Percentiles rank a stretch among this genome's conserved stretches.
Evolutionary conservation across 257 asterid species (phyloP).

Genomic region (Gardenia jasminoides): DNA sequence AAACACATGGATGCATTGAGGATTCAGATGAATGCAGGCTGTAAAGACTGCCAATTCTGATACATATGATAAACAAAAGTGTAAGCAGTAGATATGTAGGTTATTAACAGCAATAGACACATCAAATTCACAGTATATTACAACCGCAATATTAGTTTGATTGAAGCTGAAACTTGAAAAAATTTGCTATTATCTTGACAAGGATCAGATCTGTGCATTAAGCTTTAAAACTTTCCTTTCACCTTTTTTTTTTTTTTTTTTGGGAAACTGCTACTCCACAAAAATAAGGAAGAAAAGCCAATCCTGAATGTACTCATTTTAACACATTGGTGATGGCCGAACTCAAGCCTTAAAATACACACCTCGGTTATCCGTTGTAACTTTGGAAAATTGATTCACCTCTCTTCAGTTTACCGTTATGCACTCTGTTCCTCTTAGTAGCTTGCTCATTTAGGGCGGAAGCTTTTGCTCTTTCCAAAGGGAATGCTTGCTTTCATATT

Average conservation of each 20-base stretch:
- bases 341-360: not conserved
- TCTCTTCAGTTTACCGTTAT: too few species aligned
- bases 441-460: not conserved
- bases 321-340: not conserved
- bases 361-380: not conserved
- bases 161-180: not conserved
- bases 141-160: not conserved
- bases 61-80: not conserved
- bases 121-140: too few species aligned
- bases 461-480: not conserved
- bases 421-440: not conserved
- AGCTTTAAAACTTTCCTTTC: too few species aligned
- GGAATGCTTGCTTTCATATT: not conserved
- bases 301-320: not conserved
- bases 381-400: not conserved
- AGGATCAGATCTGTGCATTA: not conserved
- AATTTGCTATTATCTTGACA: not conserved
- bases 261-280: not conserved
- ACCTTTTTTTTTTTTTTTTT: too few species aligned
- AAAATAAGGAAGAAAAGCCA: not conserved
- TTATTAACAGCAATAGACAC: not conserved
- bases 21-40: not conserved
- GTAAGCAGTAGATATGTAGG: not conserved
- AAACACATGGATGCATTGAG: too few species aligned
- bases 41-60: not conserved